Percentiles rank a stretch among this genome's conserved stretches.
These are phyloP conservation scores for Dactylorhiza incarnata DNA, from an alignment of 106 monocot genomes.

Conservation along the genomic window DNA sequence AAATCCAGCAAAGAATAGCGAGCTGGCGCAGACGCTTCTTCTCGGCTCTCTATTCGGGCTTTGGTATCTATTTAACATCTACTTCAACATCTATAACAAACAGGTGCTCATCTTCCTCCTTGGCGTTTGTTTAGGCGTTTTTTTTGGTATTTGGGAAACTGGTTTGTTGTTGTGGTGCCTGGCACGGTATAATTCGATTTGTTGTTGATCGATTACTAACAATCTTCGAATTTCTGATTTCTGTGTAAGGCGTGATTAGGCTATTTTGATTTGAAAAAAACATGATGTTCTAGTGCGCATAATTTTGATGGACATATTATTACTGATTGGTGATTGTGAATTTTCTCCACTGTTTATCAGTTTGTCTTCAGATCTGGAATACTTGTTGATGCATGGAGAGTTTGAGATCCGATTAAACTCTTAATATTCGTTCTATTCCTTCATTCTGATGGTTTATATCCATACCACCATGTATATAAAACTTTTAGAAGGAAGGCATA, in stretches of 20 bases:
- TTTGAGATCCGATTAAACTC: neutral
- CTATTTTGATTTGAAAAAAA: neutral
- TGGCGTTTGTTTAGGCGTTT: neutral
- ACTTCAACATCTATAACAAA: slow-evolving; percentile 71
- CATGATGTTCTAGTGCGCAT: neutral
- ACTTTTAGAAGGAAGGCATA: neutral
- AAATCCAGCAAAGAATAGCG: neutral
- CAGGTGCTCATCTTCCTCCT: slow-evolving; percentile 24
- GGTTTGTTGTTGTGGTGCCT: neutral
- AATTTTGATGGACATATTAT: neutral
- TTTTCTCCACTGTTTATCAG: neutral
- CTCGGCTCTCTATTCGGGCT: slow-evolving; percentile 52
- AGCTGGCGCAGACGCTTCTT: slow-evolving; percentile 28
- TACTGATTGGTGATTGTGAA: neutral
- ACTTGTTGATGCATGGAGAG: neutral
- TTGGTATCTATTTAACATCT: slow-evolving; percentile 77
- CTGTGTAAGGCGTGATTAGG: neutral
- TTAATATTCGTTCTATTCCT: neutral
- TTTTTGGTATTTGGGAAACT: neutral
- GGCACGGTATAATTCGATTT: neutral
- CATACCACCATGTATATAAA: neutral
- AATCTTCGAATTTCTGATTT: neutral
- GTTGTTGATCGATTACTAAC: neutral
- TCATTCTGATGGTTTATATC: neutral
- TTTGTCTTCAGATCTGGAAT: neutral